These are phyloP conservation scores for Gracilariopsis chorda DNA, from an alignment of 23 red algal genomes.

Conservation along the genomic window DNA sequence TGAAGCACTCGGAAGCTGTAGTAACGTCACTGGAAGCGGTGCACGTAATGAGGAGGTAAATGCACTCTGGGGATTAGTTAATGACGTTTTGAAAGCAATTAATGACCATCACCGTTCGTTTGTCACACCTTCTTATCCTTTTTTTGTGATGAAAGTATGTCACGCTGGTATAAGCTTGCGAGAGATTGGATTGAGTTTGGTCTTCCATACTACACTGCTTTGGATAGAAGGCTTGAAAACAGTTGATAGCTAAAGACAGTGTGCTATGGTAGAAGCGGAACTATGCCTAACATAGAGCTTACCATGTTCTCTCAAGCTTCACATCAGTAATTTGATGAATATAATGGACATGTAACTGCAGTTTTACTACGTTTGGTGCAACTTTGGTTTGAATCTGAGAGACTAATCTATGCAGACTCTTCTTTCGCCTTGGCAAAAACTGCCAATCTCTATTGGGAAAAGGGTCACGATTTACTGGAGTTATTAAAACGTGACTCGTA, in stretches of 20 bases:
- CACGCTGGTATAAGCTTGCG: too few relatives aligned
- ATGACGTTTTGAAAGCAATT: too few relatives aligned
- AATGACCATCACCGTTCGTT: too few relatives aligned
- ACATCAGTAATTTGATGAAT: not conserved
- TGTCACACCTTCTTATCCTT: too few relatives aligned
- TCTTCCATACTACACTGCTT: not conserved
- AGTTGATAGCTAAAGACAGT: not conserved
- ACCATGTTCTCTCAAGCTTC: not conserved
- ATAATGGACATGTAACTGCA: not conserved
- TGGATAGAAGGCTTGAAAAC: not conserved
- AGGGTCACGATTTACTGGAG: not conserved
- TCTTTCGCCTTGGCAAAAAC: not conserved
- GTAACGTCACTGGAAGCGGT: too few relatives aligned
- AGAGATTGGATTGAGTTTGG: slow-evolving; percentile 6
- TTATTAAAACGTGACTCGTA: not conserved
- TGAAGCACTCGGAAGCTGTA: too few relatives aligned
- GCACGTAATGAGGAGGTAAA: too few relatives aligned
- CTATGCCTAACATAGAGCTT: not conserved
- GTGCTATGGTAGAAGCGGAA: not conserved
- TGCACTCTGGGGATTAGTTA: too few relatives aligned
- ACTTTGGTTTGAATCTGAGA: not conserved
- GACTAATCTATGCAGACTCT: not conserved
- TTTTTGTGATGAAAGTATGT: too few relatives aligned
- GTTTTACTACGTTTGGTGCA: not conserved
- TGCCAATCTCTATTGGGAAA: not conserved